A percentile compares a stretch with the other conserved stretches of the same genome.
phyloP scores from a whole-genome alignment of 768 basidiomycete genomes.

The Collybia sp. region DNA sequence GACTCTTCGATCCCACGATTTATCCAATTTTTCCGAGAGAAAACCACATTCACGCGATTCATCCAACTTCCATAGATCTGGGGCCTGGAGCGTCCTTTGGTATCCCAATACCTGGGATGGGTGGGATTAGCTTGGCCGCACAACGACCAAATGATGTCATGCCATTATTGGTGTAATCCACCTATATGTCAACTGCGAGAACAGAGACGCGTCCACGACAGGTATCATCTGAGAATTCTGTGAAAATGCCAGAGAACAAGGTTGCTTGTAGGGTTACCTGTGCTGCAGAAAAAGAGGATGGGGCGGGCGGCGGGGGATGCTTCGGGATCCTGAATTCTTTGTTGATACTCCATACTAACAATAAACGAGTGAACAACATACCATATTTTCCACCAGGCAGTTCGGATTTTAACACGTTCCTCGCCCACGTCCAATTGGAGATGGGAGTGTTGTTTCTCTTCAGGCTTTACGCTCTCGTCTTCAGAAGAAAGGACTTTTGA shows the following conservation, averaged over 20 bases:
- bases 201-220: constrained; percentile 47
- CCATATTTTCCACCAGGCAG: constrained; percentile 56
- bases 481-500: not conserved
- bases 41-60: constrained; percentile 39
- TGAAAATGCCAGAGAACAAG: not conserved
- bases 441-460: constrained; percentile 9
- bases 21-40: constrained; percentile 51
- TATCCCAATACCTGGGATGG: constrained; percentile 51
- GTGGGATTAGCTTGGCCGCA: not conserved
- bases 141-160: not conserved
- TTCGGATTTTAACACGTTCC: constrained; percentile 33
- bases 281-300: constrained; percentile 51
- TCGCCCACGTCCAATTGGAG: constrained; percentile 37
- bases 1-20: constrained; percentile 46
- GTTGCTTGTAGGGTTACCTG: constrained; percentile 18
- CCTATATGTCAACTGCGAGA: constrained; percentile 57
- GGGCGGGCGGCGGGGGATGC: constrained; percentile 53
- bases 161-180: constrained; percentile 66
- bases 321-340: constrained; percentile 45
- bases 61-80: constrained; percentile 71
- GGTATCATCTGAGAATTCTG: constrained; percentile 42
- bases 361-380: constrained; percentile 13
- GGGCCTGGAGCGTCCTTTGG: constrained; percentile 67
- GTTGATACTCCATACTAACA: not conserved
- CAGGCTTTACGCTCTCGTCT: not conserved